Evolutionary conservation across 2,329 filamentous ascomycete genomes (phyloP), one percentile per base, ranked within the genome.

Genomic region (Fusarium hainanense): DNA sequence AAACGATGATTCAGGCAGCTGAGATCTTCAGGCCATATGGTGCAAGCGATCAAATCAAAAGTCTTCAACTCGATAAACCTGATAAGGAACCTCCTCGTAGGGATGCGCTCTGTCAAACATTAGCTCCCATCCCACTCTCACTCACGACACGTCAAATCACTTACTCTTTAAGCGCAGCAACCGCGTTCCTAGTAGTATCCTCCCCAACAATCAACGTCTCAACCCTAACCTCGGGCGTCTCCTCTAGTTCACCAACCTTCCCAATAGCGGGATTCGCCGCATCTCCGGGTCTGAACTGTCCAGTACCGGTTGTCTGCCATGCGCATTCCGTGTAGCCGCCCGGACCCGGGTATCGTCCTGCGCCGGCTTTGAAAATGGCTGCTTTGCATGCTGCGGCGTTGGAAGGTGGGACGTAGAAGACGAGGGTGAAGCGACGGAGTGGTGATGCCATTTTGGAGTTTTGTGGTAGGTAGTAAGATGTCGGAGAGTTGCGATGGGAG

Each of bases 191-290:
- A 0, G 83, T 82, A 20, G 87, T 82, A 11, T 90, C 87, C 71
- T 86, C 84, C 0, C 89, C 88, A 1, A 88, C 71, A 74, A 89
- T 90, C 5, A 91, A 74, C 2, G 87, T 86, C 81, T 93, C 90
- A 18, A 91, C 87, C 49, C 85, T 84, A 3, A 86, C 82, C 77
- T 93, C 90, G 6, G 85, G 82, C 0, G 88, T 82, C 61, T 87
- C 77, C 77, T 92, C 89, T 1, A 92, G 73, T 42, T 81, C 77
- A 1, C 89, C 89, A 2, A 83, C 79, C 12, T 79, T 79, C 0
- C 90, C 91, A 66, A 92, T 88, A 72, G 88, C 80, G 5, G 90
- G 90, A 49, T 89, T 89, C 2, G 90, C 89, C 0, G 81, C 77
- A 57, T 83, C 82, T 1, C 87, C 88, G 0, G 90, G 90, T 0